Base-by-base conservation (phyloP, 345 rosid species). In the Camelina sativa region DNA sequence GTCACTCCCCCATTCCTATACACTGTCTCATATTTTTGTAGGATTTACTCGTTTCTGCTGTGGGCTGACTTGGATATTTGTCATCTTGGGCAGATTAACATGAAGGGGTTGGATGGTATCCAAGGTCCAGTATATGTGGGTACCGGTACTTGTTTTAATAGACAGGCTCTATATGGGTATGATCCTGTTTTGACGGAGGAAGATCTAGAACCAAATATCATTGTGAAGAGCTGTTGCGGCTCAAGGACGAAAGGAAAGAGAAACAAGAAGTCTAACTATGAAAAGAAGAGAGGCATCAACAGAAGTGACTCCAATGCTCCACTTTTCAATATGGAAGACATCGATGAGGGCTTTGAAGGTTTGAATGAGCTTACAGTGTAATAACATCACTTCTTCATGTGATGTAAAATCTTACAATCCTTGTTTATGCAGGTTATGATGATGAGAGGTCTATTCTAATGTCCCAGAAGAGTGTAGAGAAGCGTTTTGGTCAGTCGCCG, bases 61-160 rank as follows among this genome's bases (percentile, higher is more conserved):
- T 68, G 71, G 47, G 16, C 56, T 79, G 30, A 73, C 65, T 35
- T 30, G 5, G 28, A 67, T 62, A 30, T 62, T 61, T 67, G 43
- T 68, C 25, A 13, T 69, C 34, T 54, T 71, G 61, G 70, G 76
- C 87, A 96, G 99, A 89, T 96, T 82, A 96, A 96, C 85, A 80
- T 96, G 97, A 96, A 96, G 82, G 99, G 99, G 73, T 82, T 83
- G 50, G 99, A 96, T 58, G 99, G 98, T 70, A 83, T 96, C 82
- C 99, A 96, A 76, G 99, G 99, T 65, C 99, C 99, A 35, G 98
- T 92, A 28, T 96, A 96, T 72, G 99, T 96, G 80, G 99, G 99
- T 73, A 96, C 99, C 56, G 99, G 99, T 75, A 85, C 91, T 80
- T 96, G 99, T 86, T 96, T 96, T 84, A 92, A 96, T 72, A 90